A percentile compares a stretch with the other conserved stretches of the same genome.
phyloP scores from a whole-genome alignment of 176 grass and related monocot genomes.

The Oryza longistaminata region DNA sequence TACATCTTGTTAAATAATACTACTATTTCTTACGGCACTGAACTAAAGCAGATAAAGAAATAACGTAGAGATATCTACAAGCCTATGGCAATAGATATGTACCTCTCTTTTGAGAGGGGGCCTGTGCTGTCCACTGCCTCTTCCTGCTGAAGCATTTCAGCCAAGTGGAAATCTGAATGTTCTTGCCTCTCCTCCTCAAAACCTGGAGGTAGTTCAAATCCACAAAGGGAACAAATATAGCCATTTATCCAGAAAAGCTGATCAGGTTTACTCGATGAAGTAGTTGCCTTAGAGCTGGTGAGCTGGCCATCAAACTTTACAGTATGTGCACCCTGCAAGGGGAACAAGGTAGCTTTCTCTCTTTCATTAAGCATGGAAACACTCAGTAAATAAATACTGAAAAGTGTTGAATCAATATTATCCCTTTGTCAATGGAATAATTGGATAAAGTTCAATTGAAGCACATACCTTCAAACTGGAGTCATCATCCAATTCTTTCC shows the following conservation, averaged over 20 bases:
- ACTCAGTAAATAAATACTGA: neutral
- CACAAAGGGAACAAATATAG: conserved; percentile 83
- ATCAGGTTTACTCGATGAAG: conserved; percentile 36
- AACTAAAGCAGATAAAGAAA: neutral
- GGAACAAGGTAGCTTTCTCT: neutral
- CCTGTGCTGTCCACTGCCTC: conserved; percentile 35
- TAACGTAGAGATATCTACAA: neutral
- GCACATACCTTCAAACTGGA: conserved; percentile 23
- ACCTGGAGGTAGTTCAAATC: conserved; percentile 70
- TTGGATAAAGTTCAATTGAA: too few species aligned
- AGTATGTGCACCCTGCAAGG: conserved; percentile 31
- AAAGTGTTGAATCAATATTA: neutral
- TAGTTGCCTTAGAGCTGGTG: neutral
- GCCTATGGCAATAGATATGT: neutral
- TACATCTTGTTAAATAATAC: neutral
- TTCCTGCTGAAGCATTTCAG: conserved; percentile 74
- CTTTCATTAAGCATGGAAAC: neutral
- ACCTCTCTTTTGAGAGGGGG: conserved; percentile 47
- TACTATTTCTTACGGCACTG: neutral
- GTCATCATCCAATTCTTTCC: conserved; percentile 1
- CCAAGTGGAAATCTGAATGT: conserved; percentile 85
- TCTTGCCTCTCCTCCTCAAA: conserved; percentile 88
- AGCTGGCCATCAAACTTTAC: neutral
- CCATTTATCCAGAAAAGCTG: conserved; percentile 60
- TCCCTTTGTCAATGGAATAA: neutral